A percentile compares a stretch with the other conserved stretches of the same genome.
Conservation (phyloP, 1,284 basidiomycete species). For the Boletus mariae region DNA sequence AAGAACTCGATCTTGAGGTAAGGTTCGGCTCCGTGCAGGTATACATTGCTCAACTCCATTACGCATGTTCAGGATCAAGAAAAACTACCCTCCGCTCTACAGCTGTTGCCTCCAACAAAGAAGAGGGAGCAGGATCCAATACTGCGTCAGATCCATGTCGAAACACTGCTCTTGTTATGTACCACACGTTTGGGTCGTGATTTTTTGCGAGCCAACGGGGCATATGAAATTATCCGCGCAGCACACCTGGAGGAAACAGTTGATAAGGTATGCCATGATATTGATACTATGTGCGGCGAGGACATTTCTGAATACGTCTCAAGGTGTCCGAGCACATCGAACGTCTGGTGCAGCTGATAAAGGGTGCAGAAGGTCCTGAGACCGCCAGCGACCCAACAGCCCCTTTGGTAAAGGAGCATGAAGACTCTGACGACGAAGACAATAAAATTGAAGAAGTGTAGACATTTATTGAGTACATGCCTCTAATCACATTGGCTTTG, state of each 20-base stretch:
- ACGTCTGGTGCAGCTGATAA: slow-evolving; percentile 69
- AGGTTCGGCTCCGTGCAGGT: slow-evolving; percentile 9
- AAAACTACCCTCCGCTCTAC: slow-evolving; percentile 77
- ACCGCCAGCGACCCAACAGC: slow-evolving; percentile 35
- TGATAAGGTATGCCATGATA: slow-evolving; percentile 57
- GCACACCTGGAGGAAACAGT: slow-evolving; percentile 80
- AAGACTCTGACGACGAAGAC: slow-evolving; percentile 47
- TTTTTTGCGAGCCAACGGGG: slow-evolving; percentile 74
- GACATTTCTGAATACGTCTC: slow-evolving; percentile 7
- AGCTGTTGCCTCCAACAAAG: slow-evolving; percentile 86
- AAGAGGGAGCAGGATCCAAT: slow-evolving; percentile 78
- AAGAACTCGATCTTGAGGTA: slow-evolving; percentile 90
- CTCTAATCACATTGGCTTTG: slow-evolving; percentile 9
- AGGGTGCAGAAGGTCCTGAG: slow-evolving; percentile 63
- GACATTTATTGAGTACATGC: slow-evolving; percentile 17
- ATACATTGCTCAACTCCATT: slow-evolving; percentile 1
- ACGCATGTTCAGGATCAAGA: slow-evolving; percentile 73
- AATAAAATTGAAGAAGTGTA: slow-evolving; percentile 54
- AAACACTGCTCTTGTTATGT: slow-evolving; percentile 85
- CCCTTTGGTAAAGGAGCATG: slow-evolving; percentile 27
- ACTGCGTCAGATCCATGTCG: slow-evolving; percentile 82
- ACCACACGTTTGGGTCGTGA: slow-evolving; percentile 88
- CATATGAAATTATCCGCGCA: slow-evolving; percentile 83
- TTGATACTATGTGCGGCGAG: slow-evolving; percentile 4
- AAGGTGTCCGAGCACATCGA: slow-evolving; percentile 67